Conservation (phyloP, 2,329 filamentous ascomycete species). For the Aspergillus calidoustus region DNA sequence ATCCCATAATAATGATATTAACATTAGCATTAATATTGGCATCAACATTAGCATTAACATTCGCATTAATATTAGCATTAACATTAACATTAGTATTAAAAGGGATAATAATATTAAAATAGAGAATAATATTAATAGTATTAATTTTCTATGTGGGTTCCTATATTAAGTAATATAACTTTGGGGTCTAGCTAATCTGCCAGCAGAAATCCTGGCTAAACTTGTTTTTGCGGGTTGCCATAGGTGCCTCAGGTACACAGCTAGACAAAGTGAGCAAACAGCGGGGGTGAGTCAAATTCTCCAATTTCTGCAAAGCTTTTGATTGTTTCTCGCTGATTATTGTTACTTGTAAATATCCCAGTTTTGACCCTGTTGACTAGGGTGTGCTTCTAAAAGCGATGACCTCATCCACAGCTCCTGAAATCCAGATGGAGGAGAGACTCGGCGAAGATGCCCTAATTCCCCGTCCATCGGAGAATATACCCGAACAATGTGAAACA, state of each 20-base stretch:
- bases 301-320: neutral
- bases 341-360: neutral
- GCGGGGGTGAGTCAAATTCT: conserved; percentile 6
- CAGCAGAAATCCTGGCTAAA: no score
- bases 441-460: neutral
- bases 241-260: neutral
- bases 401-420: conserved; percentile 1
- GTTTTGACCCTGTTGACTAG: neutral
- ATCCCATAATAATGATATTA: no score
- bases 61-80: no score
- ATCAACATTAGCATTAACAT: no score
- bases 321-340: neutral
- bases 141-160: no score
- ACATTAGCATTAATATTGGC: no score
- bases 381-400: neutral
- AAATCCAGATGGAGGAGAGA: conserved; percentile 12
- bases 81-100: no score
- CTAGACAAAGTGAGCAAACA: conserved; percentile 15
- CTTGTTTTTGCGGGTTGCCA: no score
- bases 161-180: no score
- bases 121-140: no score
- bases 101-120: no score
- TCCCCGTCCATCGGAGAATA: conserved; percentile 1
- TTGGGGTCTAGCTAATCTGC: no score
- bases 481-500: conserved; percentile 11